Evolutionary conservation across 352 stramenopile genomes (phyloP), one percentile per base, ranked within the genome.

Genomic region (Globisporangium recalcitrans): DNA sequence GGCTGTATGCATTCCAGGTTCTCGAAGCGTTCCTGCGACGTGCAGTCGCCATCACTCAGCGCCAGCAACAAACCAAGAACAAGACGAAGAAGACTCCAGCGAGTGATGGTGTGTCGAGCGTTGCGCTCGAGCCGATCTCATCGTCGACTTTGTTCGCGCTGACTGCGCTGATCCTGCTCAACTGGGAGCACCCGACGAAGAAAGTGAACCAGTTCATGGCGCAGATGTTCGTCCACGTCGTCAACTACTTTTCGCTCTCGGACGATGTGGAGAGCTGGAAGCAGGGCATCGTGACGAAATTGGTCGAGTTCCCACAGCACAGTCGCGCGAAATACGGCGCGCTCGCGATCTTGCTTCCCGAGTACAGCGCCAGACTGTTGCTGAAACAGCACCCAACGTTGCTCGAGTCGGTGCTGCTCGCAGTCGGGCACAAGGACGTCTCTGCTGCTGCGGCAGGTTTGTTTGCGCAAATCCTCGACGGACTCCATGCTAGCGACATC

Each of bases 191-290:
- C 56, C 82, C 81, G 38, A 87, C 82, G 19, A 94, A 92, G 70
- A 85, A 85, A 27, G 82, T 94, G 51, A 92, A 94, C 55, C 85
- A 94, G 70, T 92, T 92, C 38, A 92, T 94, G 85, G 72, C 82
- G 58, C 63, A 69, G n/a, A 80, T 94, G 60, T 94, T 94, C 56
- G 73, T 72, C 8, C 81, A 91, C 32, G 76, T 92, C 21, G 79
- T 93, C 21, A 72, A 76, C 54, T 87, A 87, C 58, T 78, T 83
- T 21, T 68, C 75, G 11, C 71, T 86, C 32, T 65, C 67, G 16
- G 47, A 53, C 24, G 66, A 46, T 1, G 87, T 86, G 31, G 61
- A 77, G 4, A 51, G 63, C 16, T 92, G 82, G 82, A 87, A 77
- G 67, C 26, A 66, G 7, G 29, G 32, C 16, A 78, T 86, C 2